phyloP scores from a whole-genome alignment of 768 basidiomycete species.

The Gloeopeniophorella convolvens region DNA sequence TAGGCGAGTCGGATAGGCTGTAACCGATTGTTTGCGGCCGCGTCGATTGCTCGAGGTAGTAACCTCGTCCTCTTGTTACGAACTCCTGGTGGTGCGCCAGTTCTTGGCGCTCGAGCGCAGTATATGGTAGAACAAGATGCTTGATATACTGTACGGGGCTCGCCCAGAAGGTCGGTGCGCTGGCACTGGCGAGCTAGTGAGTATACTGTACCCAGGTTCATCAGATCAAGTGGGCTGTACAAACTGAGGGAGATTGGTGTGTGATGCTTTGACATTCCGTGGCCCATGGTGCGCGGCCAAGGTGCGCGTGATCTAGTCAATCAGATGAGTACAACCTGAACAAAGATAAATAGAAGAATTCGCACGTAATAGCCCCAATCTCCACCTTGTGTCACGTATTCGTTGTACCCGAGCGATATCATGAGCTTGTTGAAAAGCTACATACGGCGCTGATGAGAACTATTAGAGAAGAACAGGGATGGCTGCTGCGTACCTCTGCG shows the following conservation, averaged over 20 bases:
- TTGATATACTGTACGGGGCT: conserved; percentile 28
- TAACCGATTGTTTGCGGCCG: conserved; percentile 38
- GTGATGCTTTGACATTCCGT: too few relatives aligned
- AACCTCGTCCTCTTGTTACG: conserved; percentile 31
- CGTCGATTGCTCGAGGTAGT: conserved; percentile 32
- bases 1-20: conserved; percentile 47
- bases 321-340: too few relatives aligned
- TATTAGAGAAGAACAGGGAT: not conserved
- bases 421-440: conserved; percentile 2
- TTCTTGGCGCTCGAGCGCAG: conserved; percentile 31
- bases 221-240: too few relatives aligned
- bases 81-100: conserved; percentile 29
- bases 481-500: conserved; percentile 26
- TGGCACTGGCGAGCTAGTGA: conserved; percentile 18
- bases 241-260: too few relatives aligned
- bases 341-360: too few relatives aligned
- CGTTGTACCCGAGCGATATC: not conserved
- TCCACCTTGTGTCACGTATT: conserved; percentile 7
- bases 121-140: conserved; percentile 28
- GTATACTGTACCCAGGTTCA: too few relatives aligned
- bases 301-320: too few relatives aligned
- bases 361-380: conserved; percentile 27
- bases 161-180: conserved; percentile 22
- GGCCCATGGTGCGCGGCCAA: too few relatives aligned
- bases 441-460: not conserved